Evolutionary conservation across 768 basidiomycete species (phyloP), one percentile per base, ranked within the genome.

Genomic region (Pleurotus platypus): DNA sequence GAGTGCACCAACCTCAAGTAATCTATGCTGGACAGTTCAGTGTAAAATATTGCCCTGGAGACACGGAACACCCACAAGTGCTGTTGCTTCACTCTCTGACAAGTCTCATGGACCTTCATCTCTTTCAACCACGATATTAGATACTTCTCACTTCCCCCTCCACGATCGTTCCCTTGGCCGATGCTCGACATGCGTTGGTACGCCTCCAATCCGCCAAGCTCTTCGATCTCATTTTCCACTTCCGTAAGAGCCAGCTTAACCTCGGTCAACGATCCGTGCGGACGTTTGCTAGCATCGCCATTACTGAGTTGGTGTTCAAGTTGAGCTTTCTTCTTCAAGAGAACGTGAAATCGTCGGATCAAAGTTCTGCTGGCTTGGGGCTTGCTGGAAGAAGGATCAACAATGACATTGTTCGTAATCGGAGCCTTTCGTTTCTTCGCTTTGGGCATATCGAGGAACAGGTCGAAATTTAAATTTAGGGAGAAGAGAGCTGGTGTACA

Each of bases 1-100:
- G 46, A 97, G 75, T 11, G 94, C 94, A 0, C 94, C 94, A 1
- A 95, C 89, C 72, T 97, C 94, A 4, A 97, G 80, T 54, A 96
- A 71, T 53, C 93, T 95, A 60, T 2, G 38, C 27, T n/a, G 35
- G 57, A 45, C 53, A 26, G 58, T 12, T 22, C n/a, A 46, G 40
- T 57, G 26, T 51, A n/a, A 16, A 42, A 26, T 27, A 24, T 6
- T 26, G 24, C 24, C 26, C 22, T 24, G 5, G 24, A 53, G 49
- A 22, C 26, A n/a, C 49, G 9, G 27, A 12, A 63, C 63, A 59
- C 70, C 26, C 58, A 78, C 83, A 75, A 69, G 38, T 77, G 68
- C 67, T 74, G 67, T 16, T 63, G 61, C 46, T 63, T 62, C 27
- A 50, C 49, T 66, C 63, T 53, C 64, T 64, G 18, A 42, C 56